Percentiles rank a stretch among this genome's conserved stretches.
Conservation (phyloP, 768 basidiomycete species). For the Calocybe cyanea region DNA sequence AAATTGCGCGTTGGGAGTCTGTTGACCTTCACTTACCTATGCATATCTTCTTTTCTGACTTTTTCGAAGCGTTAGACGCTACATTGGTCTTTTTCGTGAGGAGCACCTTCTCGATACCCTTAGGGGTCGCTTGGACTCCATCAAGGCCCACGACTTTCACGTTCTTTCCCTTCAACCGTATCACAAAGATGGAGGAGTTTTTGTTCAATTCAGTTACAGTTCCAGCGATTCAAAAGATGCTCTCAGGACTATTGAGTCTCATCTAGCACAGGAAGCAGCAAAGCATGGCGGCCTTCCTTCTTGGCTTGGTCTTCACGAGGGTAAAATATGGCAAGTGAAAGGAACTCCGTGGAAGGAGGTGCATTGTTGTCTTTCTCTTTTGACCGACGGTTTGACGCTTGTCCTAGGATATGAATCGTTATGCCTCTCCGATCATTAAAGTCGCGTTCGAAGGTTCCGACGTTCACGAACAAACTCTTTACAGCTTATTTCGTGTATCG, state of each 20-base stretch:
- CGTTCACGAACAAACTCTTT: slow-evolving; percentile 74
- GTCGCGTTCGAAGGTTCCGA: slow-evolving; percentile 91
- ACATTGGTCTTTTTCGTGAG: slow-evolving; percentile 56
- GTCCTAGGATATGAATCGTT: slow-evolving; percentile 80
- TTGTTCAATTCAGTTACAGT: slow-evolving; percentile 67
- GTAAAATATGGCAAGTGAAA: slow-evolving; percentile 67
- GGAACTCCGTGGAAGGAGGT: slow-evolving; percentile 84
- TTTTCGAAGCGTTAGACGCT: slow-evolving; percentile 53
- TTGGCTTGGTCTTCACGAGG: slow-evolving; percentile 52
- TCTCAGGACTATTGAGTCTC: slow-evolving; percentile 44
- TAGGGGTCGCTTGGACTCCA: slow-evolving; percentile 40
- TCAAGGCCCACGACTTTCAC: slow-evolving; percentile 55
- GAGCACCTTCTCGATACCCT: slow-evolving; percentile 53
- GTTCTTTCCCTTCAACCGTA: slow-evolving; percentile 63
- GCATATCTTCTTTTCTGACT: slow-evolving; percentile 5
- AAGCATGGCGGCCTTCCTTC: slow-evolving; percentile 57
- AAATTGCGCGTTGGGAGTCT: slow-evolving; percentile 70
- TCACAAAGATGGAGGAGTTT: slow-evolving; percentile 83
- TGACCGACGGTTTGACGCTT: not conserved
- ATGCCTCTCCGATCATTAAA: slow-evolving; percentile 66
- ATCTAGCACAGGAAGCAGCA: slow-evolving; percentile 39
- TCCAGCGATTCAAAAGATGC: slow-evolving; percentile 33
- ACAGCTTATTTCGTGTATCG: slow-evolving; percentile 72
- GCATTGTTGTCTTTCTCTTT: slow-evolving; percentile 5
- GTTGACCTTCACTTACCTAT: slow-evolving; percentile 21